Evolutionary conservation across 352 stramenopile genomes (phyloP).

Genomic region (Pythium scleroteichum): DNA sequence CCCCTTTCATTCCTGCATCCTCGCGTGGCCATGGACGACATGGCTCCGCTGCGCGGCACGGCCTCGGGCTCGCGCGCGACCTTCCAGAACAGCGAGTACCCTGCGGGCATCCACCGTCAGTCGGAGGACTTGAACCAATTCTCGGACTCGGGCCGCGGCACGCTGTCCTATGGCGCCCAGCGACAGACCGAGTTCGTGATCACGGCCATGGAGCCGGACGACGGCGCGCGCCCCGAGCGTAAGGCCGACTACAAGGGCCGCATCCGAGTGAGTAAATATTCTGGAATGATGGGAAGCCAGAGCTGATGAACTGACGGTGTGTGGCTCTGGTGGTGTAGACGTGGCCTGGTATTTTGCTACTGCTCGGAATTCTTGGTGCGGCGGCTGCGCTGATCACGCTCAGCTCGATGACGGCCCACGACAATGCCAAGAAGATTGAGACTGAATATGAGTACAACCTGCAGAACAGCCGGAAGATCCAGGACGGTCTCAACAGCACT

Average conservation of each 20-base stretch:
- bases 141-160: slow-evolving; percentile 4
- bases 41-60: background rate
- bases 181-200: slow-evolving; percentile 71
- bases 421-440: slow-evolving; percentile 25
- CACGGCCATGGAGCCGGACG: slow-evolving; percentile 45
- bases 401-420: slow-evolving; percentile 37
- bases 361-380: slow-evolving; percentile 43
- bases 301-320: too few relatives aligned
- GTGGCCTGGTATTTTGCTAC: slow-evolving; percentile 57
- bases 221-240: slow-evolving; percentile 39
- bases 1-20: slow-evolving; percentile 29
- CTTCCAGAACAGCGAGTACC: slow-evolving; percentile 54
- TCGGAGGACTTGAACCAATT: slow-evolving; percentile 15
- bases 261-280: slow-evolving; percentile 50
- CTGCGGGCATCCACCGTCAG: slow-evolving; percentile 21
- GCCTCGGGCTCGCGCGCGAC: slow-evolving; percentile 19
- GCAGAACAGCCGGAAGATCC: slow-evolving; percentile 27
- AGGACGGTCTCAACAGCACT: slow-evolving; percentile 33
- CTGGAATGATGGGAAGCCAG: too few relatives aligned
- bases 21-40: slow-evolving; percentile 85
- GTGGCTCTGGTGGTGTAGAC: slow-evolving; percentile 30
- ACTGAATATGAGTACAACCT: slow-evolving; percentile 20
- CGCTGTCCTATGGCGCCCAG: slow-evolving; percentile 3
- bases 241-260: slow-evolving; percentile 71
- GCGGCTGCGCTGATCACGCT: slow-evolving; percentile 52